Conservation (phyloP, 345 rosid genomes). For the Eucalyptus sp. region DNA sequence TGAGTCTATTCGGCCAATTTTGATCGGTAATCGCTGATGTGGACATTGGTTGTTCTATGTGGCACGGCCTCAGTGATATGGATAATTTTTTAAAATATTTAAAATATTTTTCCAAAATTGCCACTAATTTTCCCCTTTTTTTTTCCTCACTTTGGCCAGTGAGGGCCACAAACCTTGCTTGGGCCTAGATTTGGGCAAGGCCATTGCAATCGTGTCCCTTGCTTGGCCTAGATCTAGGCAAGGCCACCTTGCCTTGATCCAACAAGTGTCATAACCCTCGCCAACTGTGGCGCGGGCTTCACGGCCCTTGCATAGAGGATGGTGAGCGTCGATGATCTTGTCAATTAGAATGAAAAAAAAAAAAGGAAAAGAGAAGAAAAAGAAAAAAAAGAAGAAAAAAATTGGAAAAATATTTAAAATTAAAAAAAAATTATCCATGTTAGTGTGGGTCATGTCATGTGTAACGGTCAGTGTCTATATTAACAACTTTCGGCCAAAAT, state of each 20-base stretch:
- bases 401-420: too few relatives aligned
- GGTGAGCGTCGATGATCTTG: accelerated
- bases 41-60: too few relatives aligned
- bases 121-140: too few relatives aligned
- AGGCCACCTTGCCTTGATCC: background rate
- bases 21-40: accelerated
- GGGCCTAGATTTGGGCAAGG: background rate
- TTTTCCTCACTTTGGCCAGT: too few relatives aligned
- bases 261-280: background rate
- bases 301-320: background rate
- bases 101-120: too few relatives aligned
- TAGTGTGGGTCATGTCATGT: accelerated
- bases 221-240: background rate
- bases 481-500: accelerated
- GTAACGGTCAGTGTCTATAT: accelerated
- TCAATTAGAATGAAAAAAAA: too few relatives aligned
- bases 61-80: too few relatives aligned
- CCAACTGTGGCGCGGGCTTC: accelerated
- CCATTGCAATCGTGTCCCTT: background rate
- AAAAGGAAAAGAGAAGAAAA: too few relatives aligned
- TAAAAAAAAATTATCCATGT: too few relatives aligned
- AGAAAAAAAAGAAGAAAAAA: too few relatives aligned
- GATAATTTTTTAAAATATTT: too few relatives aligned
- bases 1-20: accelerated
- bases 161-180: background rate